Evolutionary conservation across 306 rosid genomes (phyloP).

Genomic region (Dryas drummondii): DNA sequence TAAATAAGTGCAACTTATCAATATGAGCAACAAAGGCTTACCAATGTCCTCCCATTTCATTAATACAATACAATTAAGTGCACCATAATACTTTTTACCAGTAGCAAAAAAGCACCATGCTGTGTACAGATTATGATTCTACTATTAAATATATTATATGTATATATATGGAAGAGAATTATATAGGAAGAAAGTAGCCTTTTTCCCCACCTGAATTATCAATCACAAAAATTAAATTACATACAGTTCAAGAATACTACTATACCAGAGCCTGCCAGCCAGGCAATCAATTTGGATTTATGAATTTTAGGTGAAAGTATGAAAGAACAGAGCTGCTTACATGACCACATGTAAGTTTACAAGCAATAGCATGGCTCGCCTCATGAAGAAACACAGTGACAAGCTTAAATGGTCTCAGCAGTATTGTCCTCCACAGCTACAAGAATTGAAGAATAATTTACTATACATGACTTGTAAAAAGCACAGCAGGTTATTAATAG

Average conservation of each 20-base stretch:
- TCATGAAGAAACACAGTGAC: conserved; percentile 68
- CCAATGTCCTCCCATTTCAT: background rate
- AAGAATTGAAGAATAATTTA: conserved; percentile 15
- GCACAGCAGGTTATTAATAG: background rate
- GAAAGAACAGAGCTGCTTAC: conserved; percentile 37
- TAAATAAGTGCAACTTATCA: too few relatives aligned
- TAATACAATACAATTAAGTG: background rate
- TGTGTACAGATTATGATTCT: background rate
- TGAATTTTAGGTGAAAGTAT: background rate
- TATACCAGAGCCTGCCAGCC: background rate
- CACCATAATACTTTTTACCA: background rate
- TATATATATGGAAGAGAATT: background rate
- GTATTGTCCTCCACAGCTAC: conserved; percentile 69
- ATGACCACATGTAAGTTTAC: conserved; percentile 60
- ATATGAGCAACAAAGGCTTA: background rate
- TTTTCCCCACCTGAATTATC: background rate
- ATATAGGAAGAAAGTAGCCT: background rate
- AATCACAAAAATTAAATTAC: background rate
- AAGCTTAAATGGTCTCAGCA: conserved; percentile 69
- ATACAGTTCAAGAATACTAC: background rate
- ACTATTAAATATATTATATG: too few relatives aligned
- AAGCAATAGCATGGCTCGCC: conserved; percentile 69
- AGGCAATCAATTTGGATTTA: background rate
- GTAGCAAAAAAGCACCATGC: background rate
- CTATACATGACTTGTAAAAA: conserved; percentile 12